phyloP scores from a whole-genome alignment of 495 filamentous ascomycete species.

The Neurospora discreta region DNA sequence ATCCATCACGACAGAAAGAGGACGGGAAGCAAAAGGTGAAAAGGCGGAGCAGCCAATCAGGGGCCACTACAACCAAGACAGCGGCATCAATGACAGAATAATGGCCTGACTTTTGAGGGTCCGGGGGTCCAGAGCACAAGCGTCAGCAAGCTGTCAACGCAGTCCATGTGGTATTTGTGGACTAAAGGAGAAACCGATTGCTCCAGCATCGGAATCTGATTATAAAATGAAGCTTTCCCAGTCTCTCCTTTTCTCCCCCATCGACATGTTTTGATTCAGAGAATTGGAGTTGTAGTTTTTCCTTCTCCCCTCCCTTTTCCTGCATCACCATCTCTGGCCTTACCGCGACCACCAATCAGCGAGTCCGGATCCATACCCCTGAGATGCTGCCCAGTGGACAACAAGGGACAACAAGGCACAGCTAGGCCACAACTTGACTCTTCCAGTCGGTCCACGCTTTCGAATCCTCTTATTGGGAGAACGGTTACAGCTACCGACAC shows the following conservation, averaged over 20 bases:
- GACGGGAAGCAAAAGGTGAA: background rate
- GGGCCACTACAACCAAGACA: background rate
- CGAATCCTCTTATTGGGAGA: background rate
- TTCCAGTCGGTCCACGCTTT: background rate
- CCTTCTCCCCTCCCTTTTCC: background rate
- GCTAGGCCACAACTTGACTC: background rate
- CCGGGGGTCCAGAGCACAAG: background rate
- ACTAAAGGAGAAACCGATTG: background rate
- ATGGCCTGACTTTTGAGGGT: conserved; percentile 8
- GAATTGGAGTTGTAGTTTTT: background rate
- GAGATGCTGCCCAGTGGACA: background rate
- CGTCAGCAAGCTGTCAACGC: background rate
- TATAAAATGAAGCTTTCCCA: background rate
- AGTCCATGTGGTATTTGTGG: background rate
- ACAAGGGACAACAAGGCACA: background rate
- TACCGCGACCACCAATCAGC: background rate
- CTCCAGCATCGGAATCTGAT: background rate
- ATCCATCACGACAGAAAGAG: background rate
- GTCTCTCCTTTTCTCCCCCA: too few relatives aligned
- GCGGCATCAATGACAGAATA: conserved; percentile 4
- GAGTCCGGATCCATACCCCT: background rate
- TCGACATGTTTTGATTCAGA: background rate
- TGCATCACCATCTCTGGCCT: background rate
- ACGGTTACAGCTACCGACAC: background rate
- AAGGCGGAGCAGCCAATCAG: background rate